phyloP scores from a whole-genome alignment of 164 flowering plant genomes.

The Warburgia ugandensis region DNA sequence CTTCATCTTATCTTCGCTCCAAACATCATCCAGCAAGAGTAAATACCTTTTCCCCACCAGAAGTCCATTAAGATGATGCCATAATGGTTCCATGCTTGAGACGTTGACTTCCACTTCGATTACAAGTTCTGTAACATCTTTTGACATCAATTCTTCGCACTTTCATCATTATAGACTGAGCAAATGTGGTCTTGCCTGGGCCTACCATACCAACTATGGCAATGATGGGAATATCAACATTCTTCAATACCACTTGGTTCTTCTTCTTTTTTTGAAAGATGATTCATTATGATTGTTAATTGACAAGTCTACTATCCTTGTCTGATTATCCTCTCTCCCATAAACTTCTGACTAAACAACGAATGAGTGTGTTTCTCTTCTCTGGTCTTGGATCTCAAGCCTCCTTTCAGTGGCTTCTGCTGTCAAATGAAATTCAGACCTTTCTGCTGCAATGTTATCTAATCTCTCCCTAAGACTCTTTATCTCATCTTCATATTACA shows the following conservation, averaged over 20 bases:
- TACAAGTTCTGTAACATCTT: not conserved
- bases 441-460: not conserved
- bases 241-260: too few relatives aligned
- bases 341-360: not conserved
- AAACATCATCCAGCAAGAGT: slow-evolving; percentile 11
- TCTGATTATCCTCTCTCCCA: not conserved
- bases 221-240: not conserved
- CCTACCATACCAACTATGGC: not conserved
- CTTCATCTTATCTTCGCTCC: slow-evolving; percentile 2
- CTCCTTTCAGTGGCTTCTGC: not conserved
- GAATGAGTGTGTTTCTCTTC: not conserved
- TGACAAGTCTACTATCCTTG: not conserved
- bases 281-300: not conserved
- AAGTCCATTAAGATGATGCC: not conserved
- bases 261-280: too few relatives aligned
- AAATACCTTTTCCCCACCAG: slow-evolving; percentile 7
- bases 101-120: not conserved
- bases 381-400: not conserved
- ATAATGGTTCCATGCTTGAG: not conserved
- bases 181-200: slow-evolving; percentile 4
- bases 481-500: not conserved
- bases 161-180: slow-evolving; percentile 6
- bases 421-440: not conserved
- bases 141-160: not conserved
- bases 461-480: not conserved